Conservation (phyloP, 2,329 filamentous ascomycete species). For the Aspergillus pseudotamarii region DNA sequence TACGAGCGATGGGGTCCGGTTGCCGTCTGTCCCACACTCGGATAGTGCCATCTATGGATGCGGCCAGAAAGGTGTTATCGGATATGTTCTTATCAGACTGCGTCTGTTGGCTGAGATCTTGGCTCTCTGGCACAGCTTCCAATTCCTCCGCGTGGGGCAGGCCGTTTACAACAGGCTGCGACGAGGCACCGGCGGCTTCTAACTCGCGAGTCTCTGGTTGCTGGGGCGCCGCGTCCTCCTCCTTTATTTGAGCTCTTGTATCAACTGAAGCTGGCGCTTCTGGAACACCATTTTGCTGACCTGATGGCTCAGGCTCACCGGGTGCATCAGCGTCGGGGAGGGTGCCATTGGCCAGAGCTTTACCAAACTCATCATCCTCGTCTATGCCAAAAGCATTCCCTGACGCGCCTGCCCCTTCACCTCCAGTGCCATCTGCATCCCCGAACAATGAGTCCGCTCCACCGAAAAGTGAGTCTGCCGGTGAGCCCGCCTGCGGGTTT, state of each 20-base stretch:
- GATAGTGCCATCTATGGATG: constrained; percentile 57
- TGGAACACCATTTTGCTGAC: constrained; percentile 22
- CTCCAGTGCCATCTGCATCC: constrained; percentile 65
- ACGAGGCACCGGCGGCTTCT: constrained; percentile 26
- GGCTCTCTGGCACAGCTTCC: constrained; percentile 28
- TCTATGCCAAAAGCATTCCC: constrained; percentile 72
- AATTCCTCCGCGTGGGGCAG: constrained; percentile 47
- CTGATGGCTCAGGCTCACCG: constrained; percentile 33
- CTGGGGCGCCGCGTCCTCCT: constrained; percentile 13
- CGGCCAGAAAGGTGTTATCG: constrained; percentile 82
- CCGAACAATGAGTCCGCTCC: constrained; percentile 89
- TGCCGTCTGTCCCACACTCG: constrained; percentile 62
- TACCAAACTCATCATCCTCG: constrained; percentile 80
- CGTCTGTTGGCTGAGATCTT: constrained; percentile 29
- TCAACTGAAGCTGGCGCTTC: constrained; percentile 11
- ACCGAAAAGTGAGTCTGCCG: constrained; percentile 79
- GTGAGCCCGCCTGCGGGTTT: constrained; percentile 65
- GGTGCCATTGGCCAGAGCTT: constrained; percentile 68
- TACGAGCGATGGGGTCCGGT: constrained; percentile 74
- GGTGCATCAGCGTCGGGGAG: constrained; percentile 53
- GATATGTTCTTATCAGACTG: constrained; percentile 54
- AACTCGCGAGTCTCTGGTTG: constrained; percentile 22
- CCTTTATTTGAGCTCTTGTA: constrained; percentile 12
- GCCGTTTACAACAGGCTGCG: constrained; percentile 42
- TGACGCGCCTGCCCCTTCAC: constrained; percentile 50